A percentile compares a stretch with the other conserved stretches of the same genome.
These are phyloP conservation scores for Dentiscutata heterogama DNA, from an alignment of 371 early-diverging fungal species.

Conservation along the genomic window DNA sequence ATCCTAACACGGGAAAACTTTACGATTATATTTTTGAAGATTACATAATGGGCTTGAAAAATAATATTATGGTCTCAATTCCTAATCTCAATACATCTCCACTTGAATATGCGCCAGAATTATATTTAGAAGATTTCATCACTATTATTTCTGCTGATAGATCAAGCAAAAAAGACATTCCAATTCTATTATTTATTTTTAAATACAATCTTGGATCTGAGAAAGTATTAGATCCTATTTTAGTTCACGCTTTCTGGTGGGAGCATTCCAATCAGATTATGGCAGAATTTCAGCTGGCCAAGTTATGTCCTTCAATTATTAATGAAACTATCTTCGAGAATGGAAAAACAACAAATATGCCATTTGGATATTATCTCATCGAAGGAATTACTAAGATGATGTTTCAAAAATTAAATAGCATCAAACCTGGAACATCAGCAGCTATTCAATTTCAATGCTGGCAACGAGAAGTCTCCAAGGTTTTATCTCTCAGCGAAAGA, in stretches of 20 bases:
- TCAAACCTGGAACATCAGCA: no score
- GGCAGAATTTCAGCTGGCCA: constrained; percentile 31
- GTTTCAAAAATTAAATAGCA: neutral
- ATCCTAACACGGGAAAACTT: neutral
- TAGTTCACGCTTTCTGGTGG: constrained; percentile 37
- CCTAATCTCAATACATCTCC: neutral
- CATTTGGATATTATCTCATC: constrained; percentile 1
- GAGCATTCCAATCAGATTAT: neutral
- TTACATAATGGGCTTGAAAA: neutral
- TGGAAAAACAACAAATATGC: neutral
- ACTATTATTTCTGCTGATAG: neutral
- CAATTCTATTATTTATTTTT: neutral
- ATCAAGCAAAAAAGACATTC: neutral
- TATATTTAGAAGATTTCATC: constrained; percentile 32
- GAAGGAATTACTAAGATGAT: constrained; percentile 3
- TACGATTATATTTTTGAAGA: neutral
- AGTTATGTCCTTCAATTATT: constrained; percentile 31
- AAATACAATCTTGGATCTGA: neutral
- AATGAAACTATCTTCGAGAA: neutral
- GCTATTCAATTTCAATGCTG: constrained; percentile 8
- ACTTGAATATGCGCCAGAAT: neutral
- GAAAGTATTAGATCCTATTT: constrained; percentile 9
- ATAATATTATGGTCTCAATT: constrained; percentile 2
- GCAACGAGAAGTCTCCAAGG: constrained; percentile 21
- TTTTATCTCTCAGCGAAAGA: constrained; percentile 13